These are phyloP conservation scores for Gastrolobium villosum DNA, from an alignment of 306 rosid genomes.

Conservation along the genomic window DNA sequence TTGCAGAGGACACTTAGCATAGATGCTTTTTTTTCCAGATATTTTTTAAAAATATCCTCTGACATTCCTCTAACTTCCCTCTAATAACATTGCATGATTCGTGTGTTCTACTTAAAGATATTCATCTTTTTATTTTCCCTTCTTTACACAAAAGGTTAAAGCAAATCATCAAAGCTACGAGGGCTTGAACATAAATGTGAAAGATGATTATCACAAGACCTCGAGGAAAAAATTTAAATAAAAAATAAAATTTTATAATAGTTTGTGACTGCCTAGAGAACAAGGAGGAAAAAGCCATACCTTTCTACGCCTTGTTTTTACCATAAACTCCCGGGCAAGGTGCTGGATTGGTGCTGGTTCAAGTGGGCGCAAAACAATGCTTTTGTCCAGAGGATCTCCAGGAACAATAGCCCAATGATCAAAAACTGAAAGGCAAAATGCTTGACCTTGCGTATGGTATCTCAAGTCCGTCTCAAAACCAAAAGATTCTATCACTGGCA, in stretches of 20 bases:
- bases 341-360: conserved; percentile 99
- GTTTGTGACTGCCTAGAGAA: conserved; percentile 3
- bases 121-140: background rate
- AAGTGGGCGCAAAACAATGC: conserved; percentile 93
- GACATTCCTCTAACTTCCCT: conserved; percentile 22
- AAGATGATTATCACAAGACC: background rate
- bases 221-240: background rate
- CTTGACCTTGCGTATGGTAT: conserved; percentile 99
- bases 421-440: conserved; percentile 83
- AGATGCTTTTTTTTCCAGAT: conserved; percentile 8
- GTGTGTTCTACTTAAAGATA: background rate
- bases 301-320: conserved; percentile 98
- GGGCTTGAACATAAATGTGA: conserved; percentile 1
- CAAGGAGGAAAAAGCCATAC: conserved; percentile 52
- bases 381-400: conserved; percentile 97
- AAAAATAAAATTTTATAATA: background rate
- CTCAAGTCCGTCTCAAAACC: conserved; percentile 98
- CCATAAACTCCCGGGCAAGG: conserved; percentile 99
- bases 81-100: background rate
- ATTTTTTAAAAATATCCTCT: background rate
- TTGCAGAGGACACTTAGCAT: conserved; percentile 7
- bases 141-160: background rate
- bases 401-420: conserved; percentile 99
- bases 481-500: conserved; percentile 96
- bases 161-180: background rate